Conservation (phyloP, 305 asterid genomes). For the Fraxinus baroniana region DNA sequence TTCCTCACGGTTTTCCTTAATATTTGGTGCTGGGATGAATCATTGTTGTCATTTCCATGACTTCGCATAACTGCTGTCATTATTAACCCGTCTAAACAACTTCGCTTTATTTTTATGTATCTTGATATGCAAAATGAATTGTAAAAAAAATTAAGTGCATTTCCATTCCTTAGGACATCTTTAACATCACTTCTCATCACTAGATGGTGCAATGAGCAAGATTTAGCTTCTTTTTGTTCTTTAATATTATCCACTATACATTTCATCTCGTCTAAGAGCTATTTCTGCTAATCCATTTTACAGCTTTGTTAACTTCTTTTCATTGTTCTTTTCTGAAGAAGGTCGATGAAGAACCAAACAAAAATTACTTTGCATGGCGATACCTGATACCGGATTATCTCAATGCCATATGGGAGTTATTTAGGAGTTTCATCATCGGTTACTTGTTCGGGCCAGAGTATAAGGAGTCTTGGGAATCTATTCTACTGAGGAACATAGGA, state of each 20-base stretch:
- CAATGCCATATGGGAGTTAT: conserved; percentile 74
- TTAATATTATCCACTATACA: not conserved
- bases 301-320: not conserved
- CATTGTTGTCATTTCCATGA: not conserved
- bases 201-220: not conserved
- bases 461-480: conserved; percentile 74
- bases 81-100: not conserved
- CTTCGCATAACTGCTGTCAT: not conserved
- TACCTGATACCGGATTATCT: conserved; percentile 64
- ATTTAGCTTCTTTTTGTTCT: not conserved
- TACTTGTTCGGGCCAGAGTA: conserved; percentile 54
- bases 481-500: conserved; percentile 56
- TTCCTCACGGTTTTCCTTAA: not conserved
- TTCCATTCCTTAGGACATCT: not conserved
- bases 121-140: not conserved
- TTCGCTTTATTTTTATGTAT: not conserved
- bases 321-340: conserved; percentile 36
- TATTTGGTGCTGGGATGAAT: not conserved
- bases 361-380: conserved; percentile 63
- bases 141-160: not conserved
- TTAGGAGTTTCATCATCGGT: conserved; percentile 57
- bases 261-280: not conserved
- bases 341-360: conserved; percentile 81
- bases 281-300: not conserved
- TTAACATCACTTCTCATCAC: not conserved